Percentiles rank a stretch among this genome's conserved stretches.
phyloP scores from a whole-genome alignment of 148 eudicot genomes.

The Rhododendron kiyosumense region DNA sequence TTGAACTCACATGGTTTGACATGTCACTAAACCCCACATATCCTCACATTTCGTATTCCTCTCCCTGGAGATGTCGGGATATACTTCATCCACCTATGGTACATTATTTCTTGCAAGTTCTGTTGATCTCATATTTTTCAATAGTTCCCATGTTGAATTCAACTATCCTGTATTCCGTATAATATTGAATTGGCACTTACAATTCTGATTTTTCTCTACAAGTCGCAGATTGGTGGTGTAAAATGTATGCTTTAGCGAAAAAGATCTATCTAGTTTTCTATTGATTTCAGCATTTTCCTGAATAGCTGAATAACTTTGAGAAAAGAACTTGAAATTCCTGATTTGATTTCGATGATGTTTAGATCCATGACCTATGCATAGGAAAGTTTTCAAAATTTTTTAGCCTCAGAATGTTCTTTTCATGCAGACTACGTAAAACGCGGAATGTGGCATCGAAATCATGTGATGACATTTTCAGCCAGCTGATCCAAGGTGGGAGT shows the following conservation, averaged over 20 bases:
- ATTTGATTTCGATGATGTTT: background rate
- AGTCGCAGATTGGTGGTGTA: background rate
- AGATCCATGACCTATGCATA: background rate
- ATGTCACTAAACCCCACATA: background rate
- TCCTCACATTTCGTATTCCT: background rate
- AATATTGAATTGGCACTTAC: background rate
- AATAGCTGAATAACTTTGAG: background rate
- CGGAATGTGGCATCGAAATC: conserved; percentile 58
- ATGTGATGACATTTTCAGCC: conserved; percentile 74
- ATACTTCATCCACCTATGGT: background rate
- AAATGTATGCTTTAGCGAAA: background rate
- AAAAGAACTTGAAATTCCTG: background rate
- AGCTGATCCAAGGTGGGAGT: conserved; percentile 78
- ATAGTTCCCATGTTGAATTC: background rate
- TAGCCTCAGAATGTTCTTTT: background rate
- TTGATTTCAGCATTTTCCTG: background rate
- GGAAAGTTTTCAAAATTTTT: background rate
- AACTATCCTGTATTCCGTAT: background rate
- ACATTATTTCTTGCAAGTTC: background rate
- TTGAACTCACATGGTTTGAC: background rate
- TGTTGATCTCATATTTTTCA: background rate
- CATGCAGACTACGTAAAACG: conserved; percentile 55
- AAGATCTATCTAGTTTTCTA: background rate
- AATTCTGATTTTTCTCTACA: background rate
- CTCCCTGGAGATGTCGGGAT: background rate